A percentile compares a stretch with the other conserved stretches of the same genome.
Evolutionary conservation across 78 protist species (phyloP).

Genomic region (Dictyostelium capitatum): DNA sequence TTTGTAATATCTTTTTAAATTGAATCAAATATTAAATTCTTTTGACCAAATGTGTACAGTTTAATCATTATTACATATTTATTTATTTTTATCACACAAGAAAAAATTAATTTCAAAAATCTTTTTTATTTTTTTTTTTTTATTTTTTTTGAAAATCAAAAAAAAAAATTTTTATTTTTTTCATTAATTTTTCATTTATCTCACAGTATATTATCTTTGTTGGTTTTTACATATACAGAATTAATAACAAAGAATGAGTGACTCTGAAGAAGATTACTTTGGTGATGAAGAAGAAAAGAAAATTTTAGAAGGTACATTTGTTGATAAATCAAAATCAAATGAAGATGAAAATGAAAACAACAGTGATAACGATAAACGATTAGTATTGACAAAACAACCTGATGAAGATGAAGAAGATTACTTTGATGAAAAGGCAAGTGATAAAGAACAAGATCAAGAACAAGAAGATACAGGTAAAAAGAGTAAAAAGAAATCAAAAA

Average conservation of each 20-base stretch:
- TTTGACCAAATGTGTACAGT: no score
- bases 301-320: constrained; percentile 6
- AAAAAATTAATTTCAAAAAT: no score
- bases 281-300: constrained; percentile 19
- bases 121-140: no score
- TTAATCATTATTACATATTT: no score
- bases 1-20: no score
- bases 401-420: not conserved
- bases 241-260: no score
- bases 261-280: not conserved
- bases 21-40: no score
- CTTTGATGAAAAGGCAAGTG: not conserved
- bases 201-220: no score
- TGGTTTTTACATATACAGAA: no score
- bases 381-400: not conserved
- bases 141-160: no score
- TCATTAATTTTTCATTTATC: not conserved
- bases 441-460: not conserved
- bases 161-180: no score
- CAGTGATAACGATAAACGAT: not conserved
- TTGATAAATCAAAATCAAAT: constrained; percentile 10
- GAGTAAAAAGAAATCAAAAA: not conserved
- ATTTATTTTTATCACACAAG: no score
- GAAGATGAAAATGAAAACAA: not conserved
- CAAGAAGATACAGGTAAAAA: constrained; percentile 8